Conservation (phyloP, 805 yeast genomes). For the Wickerhamomyces bovis region DNA sequence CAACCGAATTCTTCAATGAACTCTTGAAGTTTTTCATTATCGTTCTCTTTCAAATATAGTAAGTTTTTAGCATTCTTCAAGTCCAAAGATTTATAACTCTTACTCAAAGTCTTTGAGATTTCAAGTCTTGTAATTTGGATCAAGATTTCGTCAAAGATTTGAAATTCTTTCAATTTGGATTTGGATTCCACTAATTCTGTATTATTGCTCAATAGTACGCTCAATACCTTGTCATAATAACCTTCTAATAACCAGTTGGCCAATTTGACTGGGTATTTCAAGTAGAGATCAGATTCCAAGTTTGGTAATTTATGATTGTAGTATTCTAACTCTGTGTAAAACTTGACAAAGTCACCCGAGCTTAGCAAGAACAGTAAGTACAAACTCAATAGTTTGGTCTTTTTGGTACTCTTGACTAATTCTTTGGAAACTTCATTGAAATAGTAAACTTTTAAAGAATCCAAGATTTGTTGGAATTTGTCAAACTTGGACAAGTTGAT, state of each 20-base stretch:
- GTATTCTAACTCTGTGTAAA: slow-evolving; percentile 83
- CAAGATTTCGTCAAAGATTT: slow-evolving; percentile 68
- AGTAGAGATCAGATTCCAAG: slow-evolving; percentile 59
- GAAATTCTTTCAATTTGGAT: slow-evolving; percentile 59
- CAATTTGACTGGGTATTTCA: slow-evolving; percentile 80
- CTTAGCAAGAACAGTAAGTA: slow-evolving; percentile 72
- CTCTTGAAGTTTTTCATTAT: slow-evolving; percentile 46
- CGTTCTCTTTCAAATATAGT: slow-evolving; percentile 60
- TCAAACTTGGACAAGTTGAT: slow-evolving; percentile 57
- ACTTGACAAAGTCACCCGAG: slow-evolving; percentile 77
- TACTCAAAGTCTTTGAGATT: slow-evolving; percentile 78
- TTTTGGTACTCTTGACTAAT: slow-evolving; percentile 46
- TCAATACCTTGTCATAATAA: slow-evolving; percentile 77
- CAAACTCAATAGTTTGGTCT: slow-evolving; percentile 67
- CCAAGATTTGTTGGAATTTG: slow-evolving; percentile 65
- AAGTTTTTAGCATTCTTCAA: slow-evolving; percentile 76
- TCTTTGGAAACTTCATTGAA: slow-evolving; percentile 28
- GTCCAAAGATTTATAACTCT: slow-evolving; percentile 71
- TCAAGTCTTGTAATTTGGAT: slow-evolving; percentile 77
- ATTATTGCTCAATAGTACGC: slow-evolving; percentile 7
- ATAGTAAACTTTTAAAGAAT: slow-evolving; percentile 77
- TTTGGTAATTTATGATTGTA: slow-evolving; percentile 37
- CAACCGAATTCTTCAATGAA: slow-evolving; percentile 55
- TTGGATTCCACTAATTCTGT: slow-evolving; percentile 26
- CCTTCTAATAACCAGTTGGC: slow-evolving; percentile 97